A percentile compares a stretch with the other conserved stretches of the same genome.
Conservation (phyloP, 2,329 filamentous ascomycete genomes). For the Bipolaris sorokiniana region DNA sequence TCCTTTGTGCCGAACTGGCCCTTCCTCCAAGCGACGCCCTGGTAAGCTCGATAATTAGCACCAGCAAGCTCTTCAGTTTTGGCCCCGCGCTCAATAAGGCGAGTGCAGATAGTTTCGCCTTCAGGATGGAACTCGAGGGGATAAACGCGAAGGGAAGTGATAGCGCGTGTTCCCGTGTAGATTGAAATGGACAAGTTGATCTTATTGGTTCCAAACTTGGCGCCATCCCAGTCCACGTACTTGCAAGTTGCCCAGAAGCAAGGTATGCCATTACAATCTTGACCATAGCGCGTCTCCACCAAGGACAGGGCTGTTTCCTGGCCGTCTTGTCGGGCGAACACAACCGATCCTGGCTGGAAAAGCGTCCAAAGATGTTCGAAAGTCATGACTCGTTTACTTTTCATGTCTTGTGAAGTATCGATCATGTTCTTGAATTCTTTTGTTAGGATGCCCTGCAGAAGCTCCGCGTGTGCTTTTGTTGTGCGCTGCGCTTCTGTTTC, state of each 20-base stretch:
- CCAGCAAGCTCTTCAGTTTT: conserved; percentile 56
- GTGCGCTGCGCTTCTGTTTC: conserved; percentile 38
- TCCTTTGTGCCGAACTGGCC: conserved; percentile 45
- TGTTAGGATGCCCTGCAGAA: conserved; percentile 48
- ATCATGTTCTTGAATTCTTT: conserved; percentile 53
- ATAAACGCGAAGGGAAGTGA: conserved; percentile 51
- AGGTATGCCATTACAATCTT: conserved; percentile 43
- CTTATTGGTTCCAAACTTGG: conserved; percentile 42
- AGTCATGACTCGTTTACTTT: conserved; percentile 50
- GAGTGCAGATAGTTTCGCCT: conserved; percentile 45
- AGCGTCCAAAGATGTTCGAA: conserved; percentile 55
- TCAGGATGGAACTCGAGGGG: conserved; percentile 55
- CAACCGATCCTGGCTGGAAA: conserved; percentile 46
- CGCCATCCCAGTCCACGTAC: conserved; percentile 49
- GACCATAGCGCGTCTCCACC: conserved; percentile 36
- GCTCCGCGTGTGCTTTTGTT: conserved; percentile 48
- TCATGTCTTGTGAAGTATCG: conserved; percentile 50
- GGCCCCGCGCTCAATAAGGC: conserved; percentile 55
- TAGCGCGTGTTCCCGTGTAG: conserved; percentile 52
- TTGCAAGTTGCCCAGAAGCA: conserved; percentile 49
- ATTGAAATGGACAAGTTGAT: conserved; percentile 36
- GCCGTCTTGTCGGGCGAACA: conserved; percentile 46
- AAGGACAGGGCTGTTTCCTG: conserved; percentile 45
- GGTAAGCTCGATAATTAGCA: conserved; percentile 59
- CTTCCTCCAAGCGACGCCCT: conserved; percentile 52